Conservation (phyloP, 345 rosid species). For the Carallia brachiata region DNA sequence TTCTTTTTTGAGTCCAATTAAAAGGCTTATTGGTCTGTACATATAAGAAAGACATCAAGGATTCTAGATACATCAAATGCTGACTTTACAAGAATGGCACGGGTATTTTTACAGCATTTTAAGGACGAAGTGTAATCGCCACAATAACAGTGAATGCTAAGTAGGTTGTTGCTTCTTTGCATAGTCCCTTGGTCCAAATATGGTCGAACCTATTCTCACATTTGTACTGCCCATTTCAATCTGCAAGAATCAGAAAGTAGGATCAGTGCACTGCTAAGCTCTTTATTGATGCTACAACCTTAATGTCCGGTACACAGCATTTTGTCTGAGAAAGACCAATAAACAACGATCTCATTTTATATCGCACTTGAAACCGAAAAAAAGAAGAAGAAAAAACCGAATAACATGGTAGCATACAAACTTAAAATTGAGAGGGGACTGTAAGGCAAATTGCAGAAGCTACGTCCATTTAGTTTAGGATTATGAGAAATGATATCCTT, state of each 20-base stretch:
- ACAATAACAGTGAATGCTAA: neutral
- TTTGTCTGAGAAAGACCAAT: too few species aligned
- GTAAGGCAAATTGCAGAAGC: too few species aligned
- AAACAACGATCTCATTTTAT: too few species aligned
- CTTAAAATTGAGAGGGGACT: too few species aligned
- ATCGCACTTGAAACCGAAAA: too few species aligned
- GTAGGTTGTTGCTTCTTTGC: conserved; percentile 35
- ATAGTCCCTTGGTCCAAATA: conserved; percentile 86
- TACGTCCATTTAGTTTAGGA: neutral
- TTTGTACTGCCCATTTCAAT: conserved; percentile 90
- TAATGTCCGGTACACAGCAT: neutral
- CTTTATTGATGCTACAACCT: neutral
- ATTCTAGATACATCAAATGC: too few species aligned
- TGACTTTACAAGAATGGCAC: neutral
- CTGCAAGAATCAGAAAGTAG: conserved; percentile 40
- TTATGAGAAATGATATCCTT: neutral
- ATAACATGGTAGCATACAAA: too few species aligned
- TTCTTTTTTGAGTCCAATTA: too few species aligned
- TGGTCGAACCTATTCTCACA: conserved; percentile 90
- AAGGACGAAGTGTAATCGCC: neutral
- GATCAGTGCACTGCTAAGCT: neutral
- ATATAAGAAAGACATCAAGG: too few species aligned
- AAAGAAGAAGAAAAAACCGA: too few species aligned
- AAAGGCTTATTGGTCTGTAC: too few species aligned
- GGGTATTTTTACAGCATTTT: neutral